Conservation (phyloP, 805 yeast species). For the Diddensiella transvaalensis region DNA sequence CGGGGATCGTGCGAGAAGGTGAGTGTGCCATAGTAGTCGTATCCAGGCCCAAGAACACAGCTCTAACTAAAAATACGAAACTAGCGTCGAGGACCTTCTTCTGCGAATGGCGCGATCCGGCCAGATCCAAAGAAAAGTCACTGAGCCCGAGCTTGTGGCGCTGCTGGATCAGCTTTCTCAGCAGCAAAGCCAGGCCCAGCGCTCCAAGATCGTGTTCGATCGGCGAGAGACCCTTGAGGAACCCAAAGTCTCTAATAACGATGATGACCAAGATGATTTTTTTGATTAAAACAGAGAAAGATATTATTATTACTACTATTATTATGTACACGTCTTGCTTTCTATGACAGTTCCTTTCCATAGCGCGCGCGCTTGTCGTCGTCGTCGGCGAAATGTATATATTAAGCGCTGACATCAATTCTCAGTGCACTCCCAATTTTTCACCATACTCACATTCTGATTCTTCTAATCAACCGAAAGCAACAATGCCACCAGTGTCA, state of each 20-base stretch:
- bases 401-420: too few relatives aligned
- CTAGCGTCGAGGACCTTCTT: slow-evolving; percentile 71
- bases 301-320: not conserved
- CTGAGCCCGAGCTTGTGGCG: slow-evolving; percentile 77
- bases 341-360: too few relatives aligned
- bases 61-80: not conserved
- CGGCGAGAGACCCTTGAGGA: slow-evolving; percentile 39
- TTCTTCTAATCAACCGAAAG: too few relatives aligned
- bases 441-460: too few relatives aligned
- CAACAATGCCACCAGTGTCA: slow-evolving; percentile 35
- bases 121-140: slow-evolving; percentile 66
- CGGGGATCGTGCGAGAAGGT: slow-evolving; percentile 82
- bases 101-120: slow-evolving; percentile 72
- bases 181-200: slow-evolving; percentile 55
- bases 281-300: slow-evolving; percentile 38
- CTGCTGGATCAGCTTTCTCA: slow-evolving; percentile 79
- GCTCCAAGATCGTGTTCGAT: slow-evolving; percentile 59
- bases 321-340: too few relatives aligned
- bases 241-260: slow-evolving; percentile 34
- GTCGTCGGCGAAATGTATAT: too few relatives aligned
- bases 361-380: too few relatives aligned
- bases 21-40: slow-evolving; percentile 7
- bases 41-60: not conserved
- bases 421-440: too few relatives aligned
- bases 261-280: slow-evolving; percentile 37